phyloP scores from a whole-genome alignment of 1,139 yeast species.

The Diutina ranongensis region DNA sequence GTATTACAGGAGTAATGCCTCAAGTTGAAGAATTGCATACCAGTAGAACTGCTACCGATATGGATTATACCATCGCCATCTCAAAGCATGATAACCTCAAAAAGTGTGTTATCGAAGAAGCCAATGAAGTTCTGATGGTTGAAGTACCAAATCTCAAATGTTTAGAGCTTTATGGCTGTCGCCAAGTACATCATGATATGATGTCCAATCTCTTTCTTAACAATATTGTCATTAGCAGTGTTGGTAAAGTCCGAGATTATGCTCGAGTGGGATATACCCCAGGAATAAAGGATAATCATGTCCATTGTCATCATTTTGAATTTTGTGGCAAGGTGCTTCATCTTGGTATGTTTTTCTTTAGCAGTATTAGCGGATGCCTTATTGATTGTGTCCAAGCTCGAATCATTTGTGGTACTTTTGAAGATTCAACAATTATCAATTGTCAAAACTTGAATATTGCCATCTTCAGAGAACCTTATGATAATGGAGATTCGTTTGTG shows the following conservation, averaged over 20 bases:
- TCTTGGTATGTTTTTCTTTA: neutral
- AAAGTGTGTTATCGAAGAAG: neutral
- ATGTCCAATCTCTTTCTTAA: no score
- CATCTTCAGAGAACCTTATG: neutral
- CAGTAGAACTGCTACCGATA: neutral
- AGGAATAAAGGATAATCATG: neutral
- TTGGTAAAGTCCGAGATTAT: neutral
- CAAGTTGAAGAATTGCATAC: neutral
- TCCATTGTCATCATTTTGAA: neutral
- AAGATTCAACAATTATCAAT: neutral
- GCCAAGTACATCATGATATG: neutral
- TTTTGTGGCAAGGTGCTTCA: neutral
- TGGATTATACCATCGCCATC: neutral
- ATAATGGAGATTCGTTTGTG: neutral
- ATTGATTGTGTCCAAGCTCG: neutral
- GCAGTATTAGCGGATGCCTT: neutral
- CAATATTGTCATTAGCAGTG: neutral
- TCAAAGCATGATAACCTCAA: neutral
- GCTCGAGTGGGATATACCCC: neutral
- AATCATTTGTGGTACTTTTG: neutral
- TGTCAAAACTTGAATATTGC: neutral
- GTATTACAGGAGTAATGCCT: neutral
- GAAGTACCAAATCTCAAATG: neutral
- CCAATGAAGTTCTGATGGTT: neutral
- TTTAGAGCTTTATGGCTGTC: neutral